Evolutionary conservation across 78 protist genomes (phyloP), one percentile per base, ranked within the genome.

Genomic region (Planoprotostelium fungivorum): DNA sequence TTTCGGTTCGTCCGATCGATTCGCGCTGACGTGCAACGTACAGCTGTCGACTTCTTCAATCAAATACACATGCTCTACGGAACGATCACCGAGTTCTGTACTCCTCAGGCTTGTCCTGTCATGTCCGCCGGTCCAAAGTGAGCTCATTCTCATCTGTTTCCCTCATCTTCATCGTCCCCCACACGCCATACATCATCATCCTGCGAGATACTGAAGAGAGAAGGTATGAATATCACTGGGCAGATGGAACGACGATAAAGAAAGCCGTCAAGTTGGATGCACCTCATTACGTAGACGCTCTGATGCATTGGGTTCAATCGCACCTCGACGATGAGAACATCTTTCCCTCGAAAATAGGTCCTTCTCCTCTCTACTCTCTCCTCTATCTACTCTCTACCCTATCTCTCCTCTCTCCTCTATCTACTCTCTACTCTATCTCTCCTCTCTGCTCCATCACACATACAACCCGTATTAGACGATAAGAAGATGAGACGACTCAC

Each of bases 21-120:
- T 35, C 34, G 1, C 39, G 36, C 34, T 83, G 1, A 31, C 83
- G 29, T 1, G 9, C 0, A 35, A 0, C 29, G 36, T 88, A 38
- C 95, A 96, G 97, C 98, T 28, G 96, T 98, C 36, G 99, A 99
- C 88, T 99, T 99, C 94, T 99, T 96, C 97, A 98, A 98, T 94
- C 98, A 97, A 93, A 97, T 97, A 87, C 97, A 97, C 92, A 38
- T 99, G 92, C 91, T 99, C 29, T 99, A 97, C 91, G 99, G 99
- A 29, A 93, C 97, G 28, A 94, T 99, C 31, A 94, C 99, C 10
- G 99, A 99, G 90, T 98, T 97, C 86, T 99, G 99, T 97, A 97
- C 98, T n/a, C 90, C 89, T 0, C 90, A 88, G 1, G 9, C 88
- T n/a, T 99, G 99, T 91, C 99, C 99, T 0, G 94, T 92, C 10